Conservation (phyloP, 371 early-diverging fungal species). For the Mortierella sp. region DNA sequence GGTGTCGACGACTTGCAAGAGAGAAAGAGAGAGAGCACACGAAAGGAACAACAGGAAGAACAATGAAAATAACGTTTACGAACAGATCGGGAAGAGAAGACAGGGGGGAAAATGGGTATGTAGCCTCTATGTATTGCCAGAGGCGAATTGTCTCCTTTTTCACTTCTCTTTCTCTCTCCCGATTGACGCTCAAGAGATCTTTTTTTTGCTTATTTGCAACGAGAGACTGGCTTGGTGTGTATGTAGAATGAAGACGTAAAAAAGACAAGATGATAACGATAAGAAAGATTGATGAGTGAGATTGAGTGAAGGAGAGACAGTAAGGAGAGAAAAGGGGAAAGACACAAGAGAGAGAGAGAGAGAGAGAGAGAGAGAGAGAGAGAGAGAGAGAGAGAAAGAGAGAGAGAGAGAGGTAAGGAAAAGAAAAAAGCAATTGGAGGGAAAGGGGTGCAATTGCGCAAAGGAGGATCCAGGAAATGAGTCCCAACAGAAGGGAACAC, state of each 20-base stretch:
- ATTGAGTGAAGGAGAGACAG: background rate
- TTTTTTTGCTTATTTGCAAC: too few species aligned
- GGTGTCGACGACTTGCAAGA: too few species aligned
- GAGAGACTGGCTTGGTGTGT: background rate
- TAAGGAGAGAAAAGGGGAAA: background rate
- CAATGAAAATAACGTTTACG: too few species aligned
- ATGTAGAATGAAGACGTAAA: background rate
- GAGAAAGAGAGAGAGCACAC: too few species aligned
- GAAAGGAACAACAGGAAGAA: too few species aligned
- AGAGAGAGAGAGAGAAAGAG: background rate
- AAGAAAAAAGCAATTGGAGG: background rate
- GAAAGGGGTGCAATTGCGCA: background rate
- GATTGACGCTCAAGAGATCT: background rate
- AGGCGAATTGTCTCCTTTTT: background rate
- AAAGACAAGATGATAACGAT: background rate
- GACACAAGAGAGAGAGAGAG: slow-evolving; percentile 1
- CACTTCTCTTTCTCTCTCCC: too few species aligned
- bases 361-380: background rate
- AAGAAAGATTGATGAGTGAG: too few species aligned
- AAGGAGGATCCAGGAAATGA: background rate
- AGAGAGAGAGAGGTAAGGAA: background rate
- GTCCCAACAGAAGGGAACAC: slow-evolving; percentile 3
- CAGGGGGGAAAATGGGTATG: background rate
- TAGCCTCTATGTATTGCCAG: background rate
- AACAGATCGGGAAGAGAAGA: background rate